Percentiles rank a stretch among this genome's conserved stretches.
Evolutionary conservation across 257 asterid genomes (phyloP).

Genomic region (Solanum paucissectum): DNA sequence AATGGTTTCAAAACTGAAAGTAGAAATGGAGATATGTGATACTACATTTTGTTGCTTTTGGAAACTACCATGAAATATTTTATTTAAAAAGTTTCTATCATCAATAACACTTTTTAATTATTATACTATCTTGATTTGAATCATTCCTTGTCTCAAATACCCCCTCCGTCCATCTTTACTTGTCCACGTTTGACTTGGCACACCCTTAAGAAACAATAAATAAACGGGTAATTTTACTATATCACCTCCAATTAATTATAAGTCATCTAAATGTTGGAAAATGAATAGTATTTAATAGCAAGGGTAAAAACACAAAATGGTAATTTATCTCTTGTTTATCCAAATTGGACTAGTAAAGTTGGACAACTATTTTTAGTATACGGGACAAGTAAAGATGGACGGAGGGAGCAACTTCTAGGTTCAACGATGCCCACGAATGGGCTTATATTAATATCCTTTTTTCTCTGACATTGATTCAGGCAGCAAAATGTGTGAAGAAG

Average conservation of each 20-base stretch:
- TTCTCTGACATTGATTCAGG: slow-evolving; percentile 17
- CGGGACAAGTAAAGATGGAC: not conserved
- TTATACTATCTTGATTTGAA: not conserved
- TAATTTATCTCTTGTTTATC: not conserved
- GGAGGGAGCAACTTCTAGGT: not conserved
- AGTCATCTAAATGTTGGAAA: not conserved
- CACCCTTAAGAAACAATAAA: not conserved
- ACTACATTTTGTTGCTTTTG: not conserved
- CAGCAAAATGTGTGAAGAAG: slow-evolving; percentile 32
- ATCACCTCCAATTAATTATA: not conserved
- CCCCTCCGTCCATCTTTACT: not conserved
- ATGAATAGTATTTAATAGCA: not conserved
- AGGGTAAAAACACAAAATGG: not conserved
- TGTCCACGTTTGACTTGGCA: not conserved
- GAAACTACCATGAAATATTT: not conserved
- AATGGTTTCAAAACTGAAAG: not conserved
- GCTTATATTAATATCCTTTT: not conserved
- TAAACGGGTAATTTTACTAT: not conserved
- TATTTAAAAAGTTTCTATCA: not conserved
- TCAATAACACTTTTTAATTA: not conserved
- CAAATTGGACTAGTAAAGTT: not conserved
- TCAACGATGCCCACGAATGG: not conserved
- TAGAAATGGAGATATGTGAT: not conserved
- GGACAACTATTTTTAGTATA: not conserved
- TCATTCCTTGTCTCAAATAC: not conserved